These are phyloP conservation scores for Solanum stenotomum DNA, from an alignment of 257 asterid species.

Conservation along the genomic window DNA sequence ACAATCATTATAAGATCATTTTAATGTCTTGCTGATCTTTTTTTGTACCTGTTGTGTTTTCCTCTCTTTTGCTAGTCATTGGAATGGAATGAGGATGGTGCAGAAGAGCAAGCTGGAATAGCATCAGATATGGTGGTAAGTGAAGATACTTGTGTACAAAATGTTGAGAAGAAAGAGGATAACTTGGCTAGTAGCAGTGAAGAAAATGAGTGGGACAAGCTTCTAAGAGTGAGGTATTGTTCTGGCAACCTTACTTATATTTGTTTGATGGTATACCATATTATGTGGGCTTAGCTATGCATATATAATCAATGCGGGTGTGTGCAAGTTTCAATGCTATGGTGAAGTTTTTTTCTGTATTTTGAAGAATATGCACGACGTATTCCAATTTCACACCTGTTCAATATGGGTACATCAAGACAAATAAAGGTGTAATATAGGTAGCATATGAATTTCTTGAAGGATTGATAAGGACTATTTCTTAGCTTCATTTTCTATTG, in stretches of 20 bases:
- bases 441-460: neutral
- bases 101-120: constrained; percentile 61
- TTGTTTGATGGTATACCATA: neutral
- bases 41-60: neutral
- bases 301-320: neutral
- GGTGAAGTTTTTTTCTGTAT: neutral
- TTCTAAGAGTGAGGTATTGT: constrained; percentile 75
- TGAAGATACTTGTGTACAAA: constrained; percentile 35
- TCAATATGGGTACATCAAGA: neutral
- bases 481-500: neutral
- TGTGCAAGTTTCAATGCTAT: neutral
- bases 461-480: neutral
- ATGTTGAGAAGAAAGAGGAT: constrained; percentile 55
- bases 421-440: neutral
- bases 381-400: neutral
- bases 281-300: neutral
- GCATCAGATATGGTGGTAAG: constrained; percentile 28
- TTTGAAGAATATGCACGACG: neutral
- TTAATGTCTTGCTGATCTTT: neutral
- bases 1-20: neutral
- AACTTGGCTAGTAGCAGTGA: constrained; percentile 35
- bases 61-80: constrained; percentile 31
- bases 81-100: constrained; percentile 85
- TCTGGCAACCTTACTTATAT: neutral
- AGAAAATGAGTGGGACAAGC: constrained; percentile 96